Evolutionary conservation across 148 eudicot species (phyloP).

Genomic region (Polygonum aviculare): DNA sequence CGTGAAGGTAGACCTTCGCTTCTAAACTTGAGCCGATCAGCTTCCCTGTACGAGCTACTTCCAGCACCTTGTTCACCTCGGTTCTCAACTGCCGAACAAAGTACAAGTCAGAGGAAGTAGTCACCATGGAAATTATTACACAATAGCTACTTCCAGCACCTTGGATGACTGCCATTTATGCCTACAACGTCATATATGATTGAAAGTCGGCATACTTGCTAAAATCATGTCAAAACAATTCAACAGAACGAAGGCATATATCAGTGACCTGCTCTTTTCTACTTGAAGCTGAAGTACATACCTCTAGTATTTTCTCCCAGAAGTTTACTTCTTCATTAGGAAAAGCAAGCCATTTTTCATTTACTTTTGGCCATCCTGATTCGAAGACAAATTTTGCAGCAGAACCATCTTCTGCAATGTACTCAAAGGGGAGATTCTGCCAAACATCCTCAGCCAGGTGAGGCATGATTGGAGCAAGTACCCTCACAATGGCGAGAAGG

Average conservation of each 20-base stretch:
- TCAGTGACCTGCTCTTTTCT: background rate
- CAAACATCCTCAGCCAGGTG: constrained; percentile 97
- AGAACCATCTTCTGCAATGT: constrained; percentile 53
- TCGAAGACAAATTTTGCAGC: constrained; percentile 64
- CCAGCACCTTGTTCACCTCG: constrained; percentile 90
- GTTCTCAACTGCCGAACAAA: constrained; percentile 61
- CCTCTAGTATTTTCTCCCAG: constrained; percentile 88
- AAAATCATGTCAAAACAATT: background rate
- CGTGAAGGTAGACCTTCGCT: constrained; percentile 82
- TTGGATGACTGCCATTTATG: background rate
- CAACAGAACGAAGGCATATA: background rate
- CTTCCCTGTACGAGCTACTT: constrained; percentile 76
- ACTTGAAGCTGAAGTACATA: constrained; percentile 16
- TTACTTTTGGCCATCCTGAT: constrained; percentile 70
- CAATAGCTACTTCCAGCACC: too few species aligned
- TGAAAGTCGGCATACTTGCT: background rate
- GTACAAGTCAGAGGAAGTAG: background rate
- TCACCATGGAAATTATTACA: background rate
- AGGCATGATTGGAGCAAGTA: constrained; percentile 91
- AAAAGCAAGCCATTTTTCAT: constrained; percentile 64
- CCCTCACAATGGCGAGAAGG: constrained; percentile 54
- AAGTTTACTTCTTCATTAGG: constrained; percentile 60
- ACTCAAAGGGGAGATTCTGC: constrained; percentile 83
- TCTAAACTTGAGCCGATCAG: constrained; percentile 91
- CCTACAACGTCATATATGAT: background rate